These are phyloP conservation scores for Wallacemonas sp. DNA, from an alignment of 208 protist species.

Conservation along the genomic window DNA sequence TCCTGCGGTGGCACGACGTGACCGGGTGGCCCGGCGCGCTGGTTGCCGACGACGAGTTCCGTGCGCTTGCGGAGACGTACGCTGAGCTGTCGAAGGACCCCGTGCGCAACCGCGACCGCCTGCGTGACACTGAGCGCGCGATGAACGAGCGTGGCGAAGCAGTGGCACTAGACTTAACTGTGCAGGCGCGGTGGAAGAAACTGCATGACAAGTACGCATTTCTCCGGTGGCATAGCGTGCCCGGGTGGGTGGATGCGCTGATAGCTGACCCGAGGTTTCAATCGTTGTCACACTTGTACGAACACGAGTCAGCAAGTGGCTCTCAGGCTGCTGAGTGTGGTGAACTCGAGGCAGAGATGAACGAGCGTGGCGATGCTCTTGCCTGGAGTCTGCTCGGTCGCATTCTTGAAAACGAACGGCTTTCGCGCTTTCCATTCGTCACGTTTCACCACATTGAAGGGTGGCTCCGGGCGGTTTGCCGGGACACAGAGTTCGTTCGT, in stretches of 20 bases:
- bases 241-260: conserved; percentile 6
- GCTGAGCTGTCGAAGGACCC: conserved; percentile 21
- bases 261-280: not conserved
- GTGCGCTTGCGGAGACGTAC: conserved; percentile 6
- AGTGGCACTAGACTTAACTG: not conserved
- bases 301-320: not conserved
- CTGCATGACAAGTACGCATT: conserved; percentile 3
- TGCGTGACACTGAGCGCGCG: conserved; percentile 6
- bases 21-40: conserved; percentile 15
- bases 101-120: conserved; percentile 17
- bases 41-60: conserved; percentile 17
- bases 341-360: not conserved
- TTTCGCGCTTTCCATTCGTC: not conserved
- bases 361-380: conserved; percentile 1
- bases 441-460: not conserved
- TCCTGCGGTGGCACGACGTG: conserved; percentile 26
- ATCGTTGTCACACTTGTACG: not conserved
- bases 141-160: conserved; percentile 21
- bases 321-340: not conserved
- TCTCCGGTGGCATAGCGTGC: not conserved
- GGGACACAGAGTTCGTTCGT: not conserved
- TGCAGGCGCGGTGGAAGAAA: not conserved
- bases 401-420: not conserved
- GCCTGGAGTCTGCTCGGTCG: not conserved
- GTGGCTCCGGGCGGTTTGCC: not conserved